Conservation (phyloP, 331 rosid genomes). For the Prunus yedoensis region DNA sequence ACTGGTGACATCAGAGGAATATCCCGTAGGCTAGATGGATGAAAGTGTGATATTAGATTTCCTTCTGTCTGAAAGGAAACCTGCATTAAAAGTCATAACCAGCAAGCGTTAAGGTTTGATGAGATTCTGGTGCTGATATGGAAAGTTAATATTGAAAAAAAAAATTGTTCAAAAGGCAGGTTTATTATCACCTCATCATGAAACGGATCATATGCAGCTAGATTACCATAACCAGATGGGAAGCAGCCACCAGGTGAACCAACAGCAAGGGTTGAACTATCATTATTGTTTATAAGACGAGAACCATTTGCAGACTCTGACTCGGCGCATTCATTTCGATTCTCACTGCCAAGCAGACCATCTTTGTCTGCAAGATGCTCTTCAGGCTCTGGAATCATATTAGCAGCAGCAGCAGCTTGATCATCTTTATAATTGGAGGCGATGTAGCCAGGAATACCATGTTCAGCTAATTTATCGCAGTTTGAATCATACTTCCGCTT, state of each 20-base stretch:
- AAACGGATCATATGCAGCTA: neutral
- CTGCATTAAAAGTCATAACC: neutral
- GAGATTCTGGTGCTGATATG: too few relatives aligned
- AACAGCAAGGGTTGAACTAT: neutral
- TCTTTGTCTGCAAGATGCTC: neutral
- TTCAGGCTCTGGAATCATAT: neutral
- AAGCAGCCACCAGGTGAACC: too few relatives aligned
- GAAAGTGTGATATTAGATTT: neutral
- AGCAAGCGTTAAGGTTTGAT: too few relatives aligned
- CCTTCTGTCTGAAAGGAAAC: neutral
- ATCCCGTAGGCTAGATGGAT: neutral
- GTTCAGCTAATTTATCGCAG: neutral
- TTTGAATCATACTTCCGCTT: neutral
- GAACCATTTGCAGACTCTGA: neutral
- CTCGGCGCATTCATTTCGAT: neutral
- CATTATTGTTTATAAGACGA: neutral
- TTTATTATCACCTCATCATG: slow-evolving; percentile 18
- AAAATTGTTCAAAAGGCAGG: neutral
- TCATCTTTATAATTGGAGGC: neutral
- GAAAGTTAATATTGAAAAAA: neutral
- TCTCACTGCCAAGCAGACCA: neutral
- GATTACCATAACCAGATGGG: too few relatives aligned
- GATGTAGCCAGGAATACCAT: neutral
- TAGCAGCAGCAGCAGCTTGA: neutral
- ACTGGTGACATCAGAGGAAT: neutral